A percentile compares a stretch with the other conserved stretches of the same genome.
Evolutionary conservation across 352 stramenopile genomes (phyloP).

Genomic region (Phytophthora crassamura): DNA sequence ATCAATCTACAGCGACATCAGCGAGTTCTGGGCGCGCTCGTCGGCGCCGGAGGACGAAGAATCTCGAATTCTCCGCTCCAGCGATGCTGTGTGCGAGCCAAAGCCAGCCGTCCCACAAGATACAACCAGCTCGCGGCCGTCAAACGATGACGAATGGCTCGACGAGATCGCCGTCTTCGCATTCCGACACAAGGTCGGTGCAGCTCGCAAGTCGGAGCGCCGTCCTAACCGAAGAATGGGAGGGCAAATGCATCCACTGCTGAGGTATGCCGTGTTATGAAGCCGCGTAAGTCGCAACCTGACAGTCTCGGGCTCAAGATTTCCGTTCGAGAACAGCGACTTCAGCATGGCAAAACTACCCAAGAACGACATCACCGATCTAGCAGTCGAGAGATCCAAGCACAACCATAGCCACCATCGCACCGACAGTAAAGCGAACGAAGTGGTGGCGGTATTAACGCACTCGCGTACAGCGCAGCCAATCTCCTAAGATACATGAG

Average conservation of each 20-base stretch:
- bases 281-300: background rate
- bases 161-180: slow-evolving; percentile 29
- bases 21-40: slow-evolving; percentile 34
- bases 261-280: slow-evolving; percentile 17
- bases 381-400: slow-evolving; percentile 1
- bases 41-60: slow-evolving; percentile 27
- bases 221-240: slow-evolving; percentile 4
- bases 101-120: background rate
- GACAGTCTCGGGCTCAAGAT: background rate
- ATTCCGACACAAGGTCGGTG: slow-evolving; percentile 25
- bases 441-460: no score
- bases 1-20: slow-evolving; percentile 35
- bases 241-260: slow-evolving; percentile 4
- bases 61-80: background rate
- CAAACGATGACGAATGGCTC: slow-evolving; percentile 30
- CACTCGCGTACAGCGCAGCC: no score
- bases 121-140: background rate
- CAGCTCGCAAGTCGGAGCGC: slow-evolving; percentile 10
- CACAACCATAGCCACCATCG: no score
- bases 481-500: no score
- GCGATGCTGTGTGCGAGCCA: background rate
- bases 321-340: no score
- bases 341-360: background rate
- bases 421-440: no score
- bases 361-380: background rate